These are phyloP conservation scores for Xerocomus brunneocitrinus DNA, from an alignment of 768 basidiomycete species.

Conservation along the genomic window DNA sequence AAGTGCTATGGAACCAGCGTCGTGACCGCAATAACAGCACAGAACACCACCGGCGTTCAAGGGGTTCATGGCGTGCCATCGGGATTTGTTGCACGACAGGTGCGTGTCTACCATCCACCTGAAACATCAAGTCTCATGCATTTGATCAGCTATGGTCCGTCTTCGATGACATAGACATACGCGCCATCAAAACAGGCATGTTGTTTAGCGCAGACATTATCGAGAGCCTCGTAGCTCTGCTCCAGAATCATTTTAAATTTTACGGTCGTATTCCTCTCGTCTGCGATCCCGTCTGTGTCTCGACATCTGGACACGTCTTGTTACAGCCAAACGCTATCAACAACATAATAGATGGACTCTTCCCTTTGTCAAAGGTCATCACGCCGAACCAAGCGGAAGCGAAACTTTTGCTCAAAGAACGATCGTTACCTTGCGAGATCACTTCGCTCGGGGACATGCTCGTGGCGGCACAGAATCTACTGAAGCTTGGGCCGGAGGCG, in stretches of 20 bases:
- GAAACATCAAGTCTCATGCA: not conserved
- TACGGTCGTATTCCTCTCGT: conserved; percentile 51
- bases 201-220: conserved; percentile 58
- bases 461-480: conserved; percentile 45
- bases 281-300: conserved; percentile 88
- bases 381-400: conserved; percentile 88
- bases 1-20: conserved; percentile 78
- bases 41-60: conserved; percentile 84
- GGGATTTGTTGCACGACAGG: conserved; percentile 73
- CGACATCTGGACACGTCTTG: conserved; percentile 82
- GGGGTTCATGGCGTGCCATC: conserved; percentile 65
- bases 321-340: conserved; percentile 63
- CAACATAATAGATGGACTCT: conserved; percentile 53
- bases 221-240: conserved; percentile 44
- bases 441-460: conserved; percentile 57
- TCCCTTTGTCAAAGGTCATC: conserved; percentile 67
- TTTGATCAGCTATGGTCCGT: conserved; percentile 59
- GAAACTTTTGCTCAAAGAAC: conserved; percentile 54
- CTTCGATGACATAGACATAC: conserved; percentile 63
- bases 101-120: conserved; percentile 23
- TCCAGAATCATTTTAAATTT: conserved; percentile 39
- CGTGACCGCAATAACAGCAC: conserved; percentile 83
- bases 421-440: conserved; percentile 32
- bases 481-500: conserved; percentile 44
- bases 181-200: conserved; percentile 90